Evolutionary conservation across 1,284 basidiomycete species (phyloP).

Genomic region (Cronartium ribicola): DNA sequence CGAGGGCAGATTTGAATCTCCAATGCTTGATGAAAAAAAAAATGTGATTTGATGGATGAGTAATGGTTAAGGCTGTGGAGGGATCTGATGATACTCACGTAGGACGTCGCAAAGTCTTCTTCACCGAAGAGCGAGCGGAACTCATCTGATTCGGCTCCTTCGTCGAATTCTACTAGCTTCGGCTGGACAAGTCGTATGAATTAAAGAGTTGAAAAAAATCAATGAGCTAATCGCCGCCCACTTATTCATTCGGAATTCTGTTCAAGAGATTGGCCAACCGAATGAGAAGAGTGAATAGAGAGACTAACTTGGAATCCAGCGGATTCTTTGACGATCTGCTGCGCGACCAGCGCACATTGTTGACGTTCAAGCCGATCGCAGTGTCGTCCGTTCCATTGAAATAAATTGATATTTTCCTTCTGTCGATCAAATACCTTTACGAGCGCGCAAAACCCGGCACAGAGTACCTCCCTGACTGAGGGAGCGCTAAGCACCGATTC

Average conservation of each 20-base stretch:
- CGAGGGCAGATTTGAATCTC: slow-evolving; percentile 19
- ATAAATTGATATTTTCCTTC: slow-evolving; percentile 6
- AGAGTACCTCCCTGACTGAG: neutral
- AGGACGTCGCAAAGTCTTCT: slow-evolving; percentile 9
- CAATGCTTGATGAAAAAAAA: slow-evolving; percentile 13
- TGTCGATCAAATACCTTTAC: slow-evolving; percentile 7
- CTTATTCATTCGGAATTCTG: neutral
- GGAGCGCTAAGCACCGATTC: neutral
- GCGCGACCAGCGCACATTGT: slow-evolving; percentile 13
- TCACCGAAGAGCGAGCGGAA: slow-evolving; percentile 7
- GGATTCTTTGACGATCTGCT: slow-evolving; percentile 17
- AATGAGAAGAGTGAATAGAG: neutral
- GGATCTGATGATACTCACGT: neutral
- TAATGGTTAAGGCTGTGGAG: no score
- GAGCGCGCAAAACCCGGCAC: slow-evolving; percentile 16
- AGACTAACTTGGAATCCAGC: neutral
- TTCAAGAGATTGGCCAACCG: neutral
- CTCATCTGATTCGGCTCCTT: slow-evolving; percentile 20
- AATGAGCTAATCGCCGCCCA: neutral
- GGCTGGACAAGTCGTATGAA: neutral
- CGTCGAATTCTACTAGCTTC: neutral
- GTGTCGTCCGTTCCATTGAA: slow-evolving; percentile 25
- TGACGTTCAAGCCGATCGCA: slow-evolving; percentile 5
- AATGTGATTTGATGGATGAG: no score
- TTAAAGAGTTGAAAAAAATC: neutral